phyloP scores from a whole-genome alignment of 331 rosid genomes.

The Telfairia occidentalis region DNA sequence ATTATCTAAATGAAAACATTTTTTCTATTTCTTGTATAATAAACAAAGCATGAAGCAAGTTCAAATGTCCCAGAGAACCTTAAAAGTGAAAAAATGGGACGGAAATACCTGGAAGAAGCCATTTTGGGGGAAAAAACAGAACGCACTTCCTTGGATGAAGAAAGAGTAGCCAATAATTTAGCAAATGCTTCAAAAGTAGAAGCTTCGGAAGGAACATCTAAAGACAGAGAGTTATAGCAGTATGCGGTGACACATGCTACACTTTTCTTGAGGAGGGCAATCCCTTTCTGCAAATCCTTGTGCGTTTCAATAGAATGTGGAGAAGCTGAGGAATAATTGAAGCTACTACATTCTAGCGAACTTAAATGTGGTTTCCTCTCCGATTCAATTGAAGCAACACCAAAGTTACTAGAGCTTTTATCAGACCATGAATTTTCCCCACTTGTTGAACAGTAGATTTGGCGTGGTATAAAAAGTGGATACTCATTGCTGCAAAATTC shows the following conservation, averaged over 20 bases:
- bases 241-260: conserved; percentile 87
- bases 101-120: conserved; percentile 74
- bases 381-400: conserved; percentile 91
- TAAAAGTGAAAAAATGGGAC: not conserved
- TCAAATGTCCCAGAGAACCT: conserved; percentile 6
- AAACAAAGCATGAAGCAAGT: not conserved
- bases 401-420: conserved; percentile 83
- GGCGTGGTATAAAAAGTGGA: conserved; percentile 94
- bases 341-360: conserved; percentile 70
- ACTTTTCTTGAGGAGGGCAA: conserved; percentile 84
- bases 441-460: conserved; percentile 63
- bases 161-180: conserved; percentile 67
- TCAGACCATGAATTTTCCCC: conserved; percentile 96
- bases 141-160: conserved; percentile 92
- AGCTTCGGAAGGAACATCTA: conserved; percentile 77
- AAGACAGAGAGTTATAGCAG: conserved; percentile 66
- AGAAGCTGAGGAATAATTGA: conserved; percentile 66
- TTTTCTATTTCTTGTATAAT: not conserved
- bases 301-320: conserved; percentile 67
- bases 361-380: conserved; percentile 65
- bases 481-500: conserved; percentile 67
- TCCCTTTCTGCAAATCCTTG: conserved; percentile 88
- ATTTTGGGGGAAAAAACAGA: conserved; percentile 60
- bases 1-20: not conserved
- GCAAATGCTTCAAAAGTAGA: conserved; percentile 94